Evolutionary conservation across 2,329 filamentous ascomycete genomes (phyloP).

Genomic region (Pestalotiopsis sp.): DNA sequence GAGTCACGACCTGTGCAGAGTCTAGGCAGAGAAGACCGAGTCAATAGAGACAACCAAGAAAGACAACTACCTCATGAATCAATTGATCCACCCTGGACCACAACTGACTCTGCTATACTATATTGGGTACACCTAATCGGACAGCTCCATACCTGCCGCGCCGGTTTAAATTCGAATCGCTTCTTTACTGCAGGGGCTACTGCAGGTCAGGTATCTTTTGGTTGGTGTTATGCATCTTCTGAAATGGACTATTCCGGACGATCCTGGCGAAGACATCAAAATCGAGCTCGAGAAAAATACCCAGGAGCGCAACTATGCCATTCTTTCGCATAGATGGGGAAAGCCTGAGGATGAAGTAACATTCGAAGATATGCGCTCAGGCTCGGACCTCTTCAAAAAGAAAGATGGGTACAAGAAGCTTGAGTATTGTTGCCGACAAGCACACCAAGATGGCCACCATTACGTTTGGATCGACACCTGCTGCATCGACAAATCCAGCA

Average conservation of each 20-base stretch:
- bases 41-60: no score
- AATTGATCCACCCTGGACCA: no score
- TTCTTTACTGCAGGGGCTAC: neutral
- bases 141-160: no score
- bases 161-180: no score
- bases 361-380: neutral
- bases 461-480: neutral
- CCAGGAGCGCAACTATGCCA: neutral
- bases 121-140: no score
- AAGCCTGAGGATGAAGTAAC: neutral
- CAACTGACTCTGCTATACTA: no score
- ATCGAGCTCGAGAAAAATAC: neutral
- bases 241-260: neutral
- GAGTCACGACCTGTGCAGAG: no score
- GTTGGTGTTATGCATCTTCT: neutral
- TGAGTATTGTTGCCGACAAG: neutral
- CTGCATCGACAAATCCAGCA: constrained; percentile 1
- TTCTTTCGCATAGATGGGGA: neutral
- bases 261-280: neutral
- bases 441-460: neutral
- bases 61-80: no score
- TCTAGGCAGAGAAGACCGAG: no score
- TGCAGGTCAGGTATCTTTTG: constrained; percentile 6
- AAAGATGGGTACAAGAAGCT: neutral
- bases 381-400: neutral